Conservation (phyloP, 257 asterid genomes). For the Ballota nigra region DNA sequence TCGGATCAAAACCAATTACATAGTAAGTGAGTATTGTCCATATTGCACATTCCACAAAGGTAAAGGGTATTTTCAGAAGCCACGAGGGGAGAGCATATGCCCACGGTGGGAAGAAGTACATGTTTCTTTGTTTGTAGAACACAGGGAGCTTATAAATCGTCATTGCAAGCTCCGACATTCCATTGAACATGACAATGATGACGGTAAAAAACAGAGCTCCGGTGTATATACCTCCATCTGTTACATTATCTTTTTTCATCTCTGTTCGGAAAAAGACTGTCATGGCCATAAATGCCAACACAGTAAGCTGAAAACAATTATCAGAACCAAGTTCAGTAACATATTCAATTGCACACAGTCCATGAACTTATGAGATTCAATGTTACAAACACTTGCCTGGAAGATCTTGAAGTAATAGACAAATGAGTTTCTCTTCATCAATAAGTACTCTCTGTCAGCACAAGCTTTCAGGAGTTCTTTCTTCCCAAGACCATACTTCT, state of each 20-base stretch:
- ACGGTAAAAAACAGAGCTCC: constrained; percentile 54
- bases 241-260: constrained; percentile 30
- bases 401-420: constrained; percentile 49
- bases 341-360: background rate
- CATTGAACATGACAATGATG: constrained; percentile 53
- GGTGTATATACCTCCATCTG: constrained; percentile 47
- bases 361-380: background rate
- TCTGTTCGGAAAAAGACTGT: constrained; percentile 59
- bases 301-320: constrained; percentile 36
- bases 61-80: constrained; percentile 53
- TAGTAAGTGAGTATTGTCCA: constrained; percentile 63
- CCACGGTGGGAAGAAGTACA: constrained; percentile 62
- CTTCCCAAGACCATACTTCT: constrained; percentile 48
- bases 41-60: constrained; percentile 50
- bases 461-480: constrained; percentile 61
- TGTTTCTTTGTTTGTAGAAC: constrained; percentile 63
- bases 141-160: constrained; percentile 61
- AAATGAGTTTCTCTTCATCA: constrained; percentile 67
- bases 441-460: constrained; percentile 44
- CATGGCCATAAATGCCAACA: constrained; percentile 40
- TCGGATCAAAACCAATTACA: constrained; percentile 69
- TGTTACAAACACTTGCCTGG: constrained; percentile 38
- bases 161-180: constrained; percentile 54
- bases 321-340: background rate
- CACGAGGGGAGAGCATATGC: constrained; percentile 62